Evolutionary conservation across 2,329 filamentous ascomycete genomes (phyloP).

Genomic region (Fusarium begoniae): DNA sequence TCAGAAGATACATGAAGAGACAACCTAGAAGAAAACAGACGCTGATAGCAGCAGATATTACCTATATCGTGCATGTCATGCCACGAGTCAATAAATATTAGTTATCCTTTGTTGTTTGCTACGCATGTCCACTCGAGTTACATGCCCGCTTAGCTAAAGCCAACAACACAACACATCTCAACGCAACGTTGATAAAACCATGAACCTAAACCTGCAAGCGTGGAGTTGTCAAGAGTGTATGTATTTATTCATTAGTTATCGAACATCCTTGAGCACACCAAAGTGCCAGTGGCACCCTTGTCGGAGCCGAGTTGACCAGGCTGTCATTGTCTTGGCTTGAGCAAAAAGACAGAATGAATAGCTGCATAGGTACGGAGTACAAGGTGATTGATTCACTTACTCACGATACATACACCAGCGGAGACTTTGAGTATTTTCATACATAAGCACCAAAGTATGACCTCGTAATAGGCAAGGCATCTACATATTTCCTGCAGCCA

Average conservation of each 20-base stretch:
- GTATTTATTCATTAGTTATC: constrained; percentile 13
- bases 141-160: neutral
- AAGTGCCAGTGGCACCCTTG: constrained; percentile 11
- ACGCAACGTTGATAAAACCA: neutral
- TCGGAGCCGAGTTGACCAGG: neutral
- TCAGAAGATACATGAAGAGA: neutral
- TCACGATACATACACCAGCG: neutral
- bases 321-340: constrained; percentile 9
- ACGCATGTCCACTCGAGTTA: neutral
- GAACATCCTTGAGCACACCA: constrained; percentile 20
- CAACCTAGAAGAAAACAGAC: neutral
- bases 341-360: neutral
- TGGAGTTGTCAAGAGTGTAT: constrained; percentile 19
- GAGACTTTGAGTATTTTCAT: neutral
- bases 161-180: neutral
- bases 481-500: neutral
- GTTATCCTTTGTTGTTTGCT: neutral
- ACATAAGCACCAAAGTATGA: constrained; percentile 9
- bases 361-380: neutral
- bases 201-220: constrained; percentile 7
- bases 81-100: constrained; percentile 4
- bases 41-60: neutral
- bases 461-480: constrained; percentile 9
- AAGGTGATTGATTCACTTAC: neutral
- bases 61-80: constrained; percentile 10